A percentile compares a stretch with the other conserved stretches of the same genome.
Conservation (phyloP, 108 stramenopile species). For the Nannochloropsis gaditana region DNA sequence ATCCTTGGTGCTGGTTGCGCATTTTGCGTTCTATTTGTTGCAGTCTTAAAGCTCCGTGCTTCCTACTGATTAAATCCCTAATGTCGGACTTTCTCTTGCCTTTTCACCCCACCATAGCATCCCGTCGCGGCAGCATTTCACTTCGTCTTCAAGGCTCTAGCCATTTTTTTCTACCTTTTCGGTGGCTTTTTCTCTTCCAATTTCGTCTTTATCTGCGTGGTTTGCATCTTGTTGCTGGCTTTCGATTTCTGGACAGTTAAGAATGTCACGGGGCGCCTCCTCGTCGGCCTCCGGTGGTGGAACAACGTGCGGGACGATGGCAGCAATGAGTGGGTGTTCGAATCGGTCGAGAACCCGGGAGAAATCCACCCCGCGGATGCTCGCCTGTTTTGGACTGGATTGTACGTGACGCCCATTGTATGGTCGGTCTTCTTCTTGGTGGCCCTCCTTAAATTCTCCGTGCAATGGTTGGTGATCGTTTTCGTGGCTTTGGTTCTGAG, state of each 20-base stretch:
- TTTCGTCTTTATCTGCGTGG: conserved; percentile 76
- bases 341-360: conserved; percentile 60
- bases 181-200: conserved; percentile 65
- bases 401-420: conserved; percentile 72
- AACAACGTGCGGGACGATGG: conserved; percentile 68
- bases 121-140: conserved; percentile 82
- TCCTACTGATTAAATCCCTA: not conserved
- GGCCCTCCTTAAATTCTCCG: conserved; percentile 66
- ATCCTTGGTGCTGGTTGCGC: no score
- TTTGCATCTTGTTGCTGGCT: conserved; percentile 79
- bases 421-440: conserved; percentile 71
- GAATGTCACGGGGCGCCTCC: conserved; percentile 55
- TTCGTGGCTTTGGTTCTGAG: conserved; percentile 69
- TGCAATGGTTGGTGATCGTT: conserved; percentile 78
- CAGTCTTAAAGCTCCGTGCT: not conserved
- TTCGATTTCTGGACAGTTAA: conserved; percentile 96
- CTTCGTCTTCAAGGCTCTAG: conserved; percentile 74
- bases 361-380: conserved; percentile 65
- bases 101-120: conserved; percentile 51
- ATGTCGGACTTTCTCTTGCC: not conserved
- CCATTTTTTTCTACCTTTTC: conserved; percentile 77
- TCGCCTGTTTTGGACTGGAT: conserved; percentile 80
- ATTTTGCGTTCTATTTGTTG: not conserved
- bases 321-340: conserved; percentile 84
- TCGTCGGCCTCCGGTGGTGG: conserved; percentile 97